Evolutionary conservation across 2,329 filamentous ascomycete genomes (phyloP).

Genomic region (Hypomyces rosellus): DNA sequence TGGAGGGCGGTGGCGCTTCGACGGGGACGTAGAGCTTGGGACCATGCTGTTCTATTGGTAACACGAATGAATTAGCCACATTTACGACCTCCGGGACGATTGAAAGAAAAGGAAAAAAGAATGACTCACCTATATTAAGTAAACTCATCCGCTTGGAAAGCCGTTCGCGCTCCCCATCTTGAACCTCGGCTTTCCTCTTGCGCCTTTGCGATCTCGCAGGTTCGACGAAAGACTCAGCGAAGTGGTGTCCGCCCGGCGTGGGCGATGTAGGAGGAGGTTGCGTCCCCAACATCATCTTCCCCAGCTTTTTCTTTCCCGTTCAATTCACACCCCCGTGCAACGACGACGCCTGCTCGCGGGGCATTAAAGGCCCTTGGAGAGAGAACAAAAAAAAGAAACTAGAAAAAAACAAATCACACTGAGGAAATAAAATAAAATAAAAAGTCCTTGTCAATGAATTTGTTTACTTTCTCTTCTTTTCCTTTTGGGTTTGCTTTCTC

Average conservation of each 20-base stretch:
- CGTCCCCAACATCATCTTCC: conserved; percentile 14
- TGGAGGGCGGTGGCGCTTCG: conserved; percentile 34
- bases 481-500: too few relatives aligned
- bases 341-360: too few relatives aligned
- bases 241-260: conserved; percentile 7
- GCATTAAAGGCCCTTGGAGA: too few relatives aligned
- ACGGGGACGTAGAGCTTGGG: conserved; percentile 61
- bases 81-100: not conserved
- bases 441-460: too few relatives aligned
- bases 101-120: conserved; percentile 3
- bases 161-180: conserved; percentile 67
- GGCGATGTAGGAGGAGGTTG: conserved; percentile 13
- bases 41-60: conserved; percentile 50
- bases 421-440: too few relatives aligned
- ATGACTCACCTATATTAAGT: conserved; percentile 65
- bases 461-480: too few relatives aligned
- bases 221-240: conserved; percentile 5
- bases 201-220: conserved; percentile 20
- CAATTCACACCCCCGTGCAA: conserved; percentile 1
- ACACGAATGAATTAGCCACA: not conserved
- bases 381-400: too few relatives aligned
- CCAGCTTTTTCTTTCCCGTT: not conserved
- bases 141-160: conserved; percentile 78
- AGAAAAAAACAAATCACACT: too few relatives aligned
- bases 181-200: conserved; percentile 56